Evolutionary conservation across 2,329 filamentous ascomycete species (phyloP).

Genomic region (Volutella citrinella): DNA sequence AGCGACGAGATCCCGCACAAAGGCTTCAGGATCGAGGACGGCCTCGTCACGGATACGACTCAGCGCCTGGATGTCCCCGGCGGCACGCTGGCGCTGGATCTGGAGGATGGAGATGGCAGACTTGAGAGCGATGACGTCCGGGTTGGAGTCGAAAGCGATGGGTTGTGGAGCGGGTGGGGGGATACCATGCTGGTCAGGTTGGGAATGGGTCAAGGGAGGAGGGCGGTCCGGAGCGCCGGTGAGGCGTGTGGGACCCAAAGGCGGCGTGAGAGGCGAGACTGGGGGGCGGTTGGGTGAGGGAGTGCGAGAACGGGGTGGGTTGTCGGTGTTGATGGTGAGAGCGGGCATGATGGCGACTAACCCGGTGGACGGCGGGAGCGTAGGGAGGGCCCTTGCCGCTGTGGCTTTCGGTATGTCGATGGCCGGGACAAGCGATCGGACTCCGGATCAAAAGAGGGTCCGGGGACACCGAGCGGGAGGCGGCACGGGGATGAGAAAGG

Average conservation of each 20-base stretch:
- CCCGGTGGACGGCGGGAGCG: too few species aligned
- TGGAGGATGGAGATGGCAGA: constrained; percentile 85
- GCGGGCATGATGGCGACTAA: constrained; percentile 28
- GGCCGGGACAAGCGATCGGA: too few species aligned
- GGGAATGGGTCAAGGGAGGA: constrained; percentile 44
- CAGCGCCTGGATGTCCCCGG: constrained; percentile 70
- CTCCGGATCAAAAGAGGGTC: too few species aligned
- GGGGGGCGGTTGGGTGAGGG: constrained; percentile 48
- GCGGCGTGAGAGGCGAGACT: constrained; percentile 55
- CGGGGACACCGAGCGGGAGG: too few species aligned
- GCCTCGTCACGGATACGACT: constrained; percentile 69
- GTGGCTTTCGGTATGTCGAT: too few species aligned
- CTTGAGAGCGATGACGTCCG: constrained; percentile 82
- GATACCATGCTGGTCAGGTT: constrained; percentile 39
- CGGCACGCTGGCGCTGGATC: constrained; percentile 76
- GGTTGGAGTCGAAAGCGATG: constrained; percentile 63
- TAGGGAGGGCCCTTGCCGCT: too few species aligned
- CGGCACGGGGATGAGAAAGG: too few species aligned
- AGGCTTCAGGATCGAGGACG: constrained; percentile 66
- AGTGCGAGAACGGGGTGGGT: constrained; percentile 28
- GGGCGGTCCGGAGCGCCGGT: constrained; percentile 22
- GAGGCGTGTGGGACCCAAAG: constrained; percentile 37
- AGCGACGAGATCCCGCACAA: constrained; percentile 63
- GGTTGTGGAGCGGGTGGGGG: constrained; percentile 48
- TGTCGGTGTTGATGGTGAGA: constrained; percentile 29